phyloP scores from a whole-genome alignment of 768 basidiomycete genomes.

The Boletus rubropictus region DNA sequence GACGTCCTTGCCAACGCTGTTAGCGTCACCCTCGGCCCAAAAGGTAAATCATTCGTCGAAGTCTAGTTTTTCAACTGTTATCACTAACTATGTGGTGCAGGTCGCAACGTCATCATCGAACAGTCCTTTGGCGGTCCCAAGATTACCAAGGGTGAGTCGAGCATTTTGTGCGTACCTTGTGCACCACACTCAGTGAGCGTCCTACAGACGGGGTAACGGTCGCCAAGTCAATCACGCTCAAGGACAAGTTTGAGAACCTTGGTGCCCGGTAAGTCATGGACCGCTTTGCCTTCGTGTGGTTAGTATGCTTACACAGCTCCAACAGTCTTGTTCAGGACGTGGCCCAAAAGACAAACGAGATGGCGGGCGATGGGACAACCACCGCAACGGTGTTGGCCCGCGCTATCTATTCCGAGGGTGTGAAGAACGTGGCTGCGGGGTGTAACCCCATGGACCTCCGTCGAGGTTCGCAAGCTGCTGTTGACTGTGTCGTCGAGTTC shows the following conservation, averaged over 20 bases:
- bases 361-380: constrained; percentile 96
- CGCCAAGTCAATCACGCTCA: constrained; percentile 87
- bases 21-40: constrained; percentile 92
- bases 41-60: constrained; percentile 49
- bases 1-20: constrained; percentile 97
- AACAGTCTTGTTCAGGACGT: constrained; percentile 88
- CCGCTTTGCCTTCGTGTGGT: background rate
- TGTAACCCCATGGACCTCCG: constrained; percentile 99
- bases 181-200: constrained; percentile 2
- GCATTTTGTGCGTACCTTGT: background rate
- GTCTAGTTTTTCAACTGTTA: background rate
- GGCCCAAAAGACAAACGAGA: constrained; percentile 93
- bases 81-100: constrained; percentile 35
- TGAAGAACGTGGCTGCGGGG: constrained; percentile 98
- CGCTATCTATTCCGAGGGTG: constrained; percentile 97
- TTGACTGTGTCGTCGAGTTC: constrained; percentile 90
- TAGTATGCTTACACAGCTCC: constrained; percentile 2
- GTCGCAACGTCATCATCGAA: constrained; percentile 98
- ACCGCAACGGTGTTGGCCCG: constrained; percentile 96
- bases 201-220: constrained; percentile 92
- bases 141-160: constrained; percentile 82
- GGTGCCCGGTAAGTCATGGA: constrained; percentile 76
- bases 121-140: constrained; percentile 85
- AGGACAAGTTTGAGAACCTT: constrained; percentile 99
- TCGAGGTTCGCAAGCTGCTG: constrained; percentile 94